phyloP scores from a whole-genome alignment of 495 filamentous ascomycete species.

The Diplogelasinospora grovesii region DNA sequence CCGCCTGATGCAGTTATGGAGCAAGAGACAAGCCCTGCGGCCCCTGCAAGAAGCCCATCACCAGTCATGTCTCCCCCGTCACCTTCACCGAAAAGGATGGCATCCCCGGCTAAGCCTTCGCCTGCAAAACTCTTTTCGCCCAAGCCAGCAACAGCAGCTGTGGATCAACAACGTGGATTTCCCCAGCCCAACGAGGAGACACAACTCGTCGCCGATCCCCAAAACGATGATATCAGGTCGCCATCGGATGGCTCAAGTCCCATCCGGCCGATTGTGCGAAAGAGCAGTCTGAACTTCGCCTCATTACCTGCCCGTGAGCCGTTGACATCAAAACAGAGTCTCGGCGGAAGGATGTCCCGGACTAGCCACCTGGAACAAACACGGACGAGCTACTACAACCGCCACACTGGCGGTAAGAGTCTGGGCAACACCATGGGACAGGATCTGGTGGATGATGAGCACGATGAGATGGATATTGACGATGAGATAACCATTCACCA shows the following conservation, averaged over 20 bases:
- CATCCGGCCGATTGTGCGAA: constrained; percentile 55
- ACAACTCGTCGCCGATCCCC: constrained; percentile 41
- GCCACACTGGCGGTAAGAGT: constrained; percentile 55
- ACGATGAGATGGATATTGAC: constrained; percentile 55
- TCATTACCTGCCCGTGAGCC: constrained; percentile 88
- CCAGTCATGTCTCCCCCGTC: constrained; percentile 19
- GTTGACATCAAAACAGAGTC: constrained; percentile 71
- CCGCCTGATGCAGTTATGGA: constrained; percentile 4
- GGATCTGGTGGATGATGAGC: constrained; percentile 38
- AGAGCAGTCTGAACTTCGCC: constrained; percentile 90
- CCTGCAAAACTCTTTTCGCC: constrained; percentile 20
- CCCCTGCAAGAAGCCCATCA: constrained; percentile 5
- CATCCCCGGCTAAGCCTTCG: constrained; percentile 15
- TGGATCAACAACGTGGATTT: constrained; percentile 8
- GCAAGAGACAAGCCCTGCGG: constrained; percentile 14
- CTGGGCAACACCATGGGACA: constrained; percentile 36
- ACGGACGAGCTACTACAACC: constrained; percentile 58
- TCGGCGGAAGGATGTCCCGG: constrained; percentile 61
- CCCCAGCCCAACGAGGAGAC: constrained; percentile 13
- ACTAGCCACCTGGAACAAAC: constrained; percentile 72
- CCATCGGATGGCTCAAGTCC: constrained; percentile 45
- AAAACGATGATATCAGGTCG: constrained; percentile 41
- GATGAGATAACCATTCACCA: constrained; percentile 37
- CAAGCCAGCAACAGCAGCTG: constrained; percentile 13
- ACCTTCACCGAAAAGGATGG: constrained; percentile 19